phyloP scores from a whole-genome alignment of 2,329 filamentous ascomycete genomes.

The Hirsutella thompsonii region DNA sequence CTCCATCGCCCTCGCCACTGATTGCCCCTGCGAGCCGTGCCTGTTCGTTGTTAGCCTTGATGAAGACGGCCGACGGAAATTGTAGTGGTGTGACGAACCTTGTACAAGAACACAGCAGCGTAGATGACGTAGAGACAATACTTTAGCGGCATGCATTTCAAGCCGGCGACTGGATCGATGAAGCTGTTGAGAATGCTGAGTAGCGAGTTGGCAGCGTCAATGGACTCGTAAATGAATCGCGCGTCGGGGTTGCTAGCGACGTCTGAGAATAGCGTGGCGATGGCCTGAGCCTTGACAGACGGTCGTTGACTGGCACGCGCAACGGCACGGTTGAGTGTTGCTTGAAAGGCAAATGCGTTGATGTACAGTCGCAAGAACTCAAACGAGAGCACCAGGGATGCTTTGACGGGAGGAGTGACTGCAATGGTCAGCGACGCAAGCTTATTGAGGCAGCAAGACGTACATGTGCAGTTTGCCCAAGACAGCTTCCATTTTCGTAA shows the following conservation, averaged over 20 bases:
- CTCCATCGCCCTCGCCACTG: constrained; percentile 37
- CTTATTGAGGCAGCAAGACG: constrained; percentile 9
- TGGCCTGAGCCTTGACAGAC: constrained; percentile 19
- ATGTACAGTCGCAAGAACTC: constrained; percentile 63
- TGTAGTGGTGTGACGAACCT: constrained; percentile 23
- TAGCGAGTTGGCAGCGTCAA: constrained; percentile 50
- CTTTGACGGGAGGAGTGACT: constrained; percentile 53
- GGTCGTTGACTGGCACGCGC: constrained; percentile 17
- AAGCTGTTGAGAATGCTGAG: constrained; percentile 46
- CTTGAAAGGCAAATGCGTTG: constrained; percentile 65
- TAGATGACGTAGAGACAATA: constrained; percentile 53
- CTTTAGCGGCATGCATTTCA: constrained; percentile 51
- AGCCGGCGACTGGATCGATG: constrained; percentile 42
- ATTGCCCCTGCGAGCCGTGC: constrained; percentile 47
- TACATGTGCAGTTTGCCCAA: constrained; percentile 54
- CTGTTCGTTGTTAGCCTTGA: constrained; percentile 11
- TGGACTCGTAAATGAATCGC: constrained; percentile 52
- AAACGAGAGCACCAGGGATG: constrained; percentile 55
- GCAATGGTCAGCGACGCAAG: not conserved
- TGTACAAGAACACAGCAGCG: constrained; percentile 52
- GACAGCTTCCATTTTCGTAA: constrained; percentile 59
- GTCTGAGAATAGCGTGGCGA: constrained; percentile 32
- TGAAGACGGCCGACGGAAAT: not conserved
- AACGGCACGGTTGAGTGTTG: constrained; percentile 42
- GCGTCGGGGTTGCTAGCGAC: constrained; percentile 48